Evolutionary conservation across 345 rosid genomes (phyloP), one percentile per base, ranked within the genome.

Genomic region (rapeseed (Brassica napus)): DNA sequence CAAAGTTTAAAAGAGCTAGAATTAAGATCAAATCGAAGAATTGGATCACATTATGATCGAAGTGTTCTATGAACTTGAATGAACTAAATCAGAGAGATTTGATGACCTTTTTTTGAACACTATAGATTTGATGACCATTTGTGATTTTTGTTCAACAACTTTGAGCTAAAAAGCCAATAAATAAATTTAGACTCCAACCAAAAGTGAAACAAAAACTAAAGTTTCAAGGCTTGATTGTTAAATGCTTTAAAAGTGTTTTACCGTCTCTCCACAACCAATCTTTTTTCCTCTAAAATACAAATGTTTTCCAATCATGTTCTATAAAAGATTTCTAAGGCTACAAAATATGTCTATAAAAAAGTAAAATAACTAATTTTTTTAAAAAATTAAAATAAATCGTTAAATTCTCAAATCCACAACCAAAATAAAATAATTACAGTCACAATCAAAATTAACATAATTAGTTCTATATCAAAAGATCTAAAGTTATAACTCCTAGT

Each of bases 141-240:
- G 11, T 74, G 42, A 52, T 73, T 74, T 16, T 49, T 73, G 12
- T 74, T 74, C 75, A 74, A 74, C 71, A 79, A 79, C 34, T 78
- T 78, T 66, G 69, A 66, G 69, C 63, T 65, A 23, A 32, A 52
- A 62, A 7, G n/a, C 34, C 42, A 21, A 35, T 6, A 28, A 9
- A 39, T 71, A 57, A 65, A 26, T 0, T 34, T 24, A 77, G 11
- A 34, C 30, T 64, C 59, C 4, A 70, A 52, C 47, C 26, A 34
- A 71, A 78, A 55, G 72, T 71, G 72, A 64, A 77, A 47, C 64
- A 26, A 44, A 69, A 68, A 16, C 65, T 70, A 47, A 77, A 69
- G 21, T 21, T 39, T 14, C n/a, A 14, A 0, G 55, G 55, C 11
- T 6, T 37, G 42, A 12, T 12, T 47, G 15, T 3, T 15, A 47